These are phyloP conservation scores for Colletotrichum camelliae DNA, from an alignment of 2,329 filamentous ascomycete species.

Conservation along the genomic window DNA sequence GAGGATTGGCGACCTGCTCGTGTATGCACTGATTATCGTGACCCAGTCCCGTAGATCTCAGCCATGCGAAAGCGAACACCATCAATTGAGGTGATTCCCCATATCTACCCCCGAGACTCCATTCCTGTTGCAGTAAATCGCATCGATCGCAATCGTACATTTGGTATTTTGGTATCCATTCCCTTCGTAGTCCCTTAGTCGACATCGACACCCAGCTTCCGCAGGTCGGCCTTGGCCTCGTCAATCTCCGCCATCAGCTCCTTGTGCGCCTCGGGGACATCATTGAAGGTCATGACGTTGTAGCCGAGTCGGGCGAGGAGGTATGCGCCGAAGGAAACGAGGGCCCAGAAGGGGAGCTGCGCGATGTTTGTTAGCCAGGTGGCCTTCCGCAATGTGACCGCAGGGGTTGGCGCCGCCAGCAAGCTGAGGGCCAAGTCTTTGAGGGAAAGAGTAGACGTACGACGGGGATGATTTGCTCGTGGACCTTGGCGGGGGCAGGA, in stretches of 20 bases:
- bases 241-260: constrained; percentile 89
- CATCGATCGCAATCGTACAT: not conserved
- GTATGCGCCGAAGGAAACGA: constrained; percentile 90
- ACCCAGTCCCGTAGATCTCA: not conserved
- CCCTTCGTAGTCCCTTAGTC: constrained; percentile 54
- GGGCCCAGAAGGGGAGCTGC: constrained; percentile 90
- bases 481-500: constrained; percentile 77
- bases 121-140: not conserved
- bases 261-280: constrained; percentile 87
- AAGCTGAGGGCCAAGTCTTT: not conserved
- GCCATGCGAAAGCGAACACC: not conserved
- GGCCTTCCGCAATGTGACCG: not conserved
- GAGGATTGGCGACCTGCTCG: not conserved
- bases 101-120: not conserved
- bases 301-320: constrained; percentile 90
- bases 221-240: constrained; percentile 75
- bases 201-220: constrained; percentile 76
- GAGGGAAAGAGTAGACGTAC: constrained; percentile 58
- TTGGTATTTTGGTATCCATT: not conserved
- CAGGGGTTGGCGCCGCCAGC: not conserved
- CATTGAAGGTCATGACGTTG: constrained; percentile 96
- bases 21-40: not conserved
- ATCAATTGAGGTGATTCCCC: not conserved
- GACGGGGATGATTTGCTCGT: constrained; percentile 86
- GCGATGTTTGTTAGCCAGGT: not conserved